These are phyloP conservation scores for Tricholoma furcatifolium DNA, from an alignment of 768 basidiomycete species.

Conservation along the genomic window DNA sequence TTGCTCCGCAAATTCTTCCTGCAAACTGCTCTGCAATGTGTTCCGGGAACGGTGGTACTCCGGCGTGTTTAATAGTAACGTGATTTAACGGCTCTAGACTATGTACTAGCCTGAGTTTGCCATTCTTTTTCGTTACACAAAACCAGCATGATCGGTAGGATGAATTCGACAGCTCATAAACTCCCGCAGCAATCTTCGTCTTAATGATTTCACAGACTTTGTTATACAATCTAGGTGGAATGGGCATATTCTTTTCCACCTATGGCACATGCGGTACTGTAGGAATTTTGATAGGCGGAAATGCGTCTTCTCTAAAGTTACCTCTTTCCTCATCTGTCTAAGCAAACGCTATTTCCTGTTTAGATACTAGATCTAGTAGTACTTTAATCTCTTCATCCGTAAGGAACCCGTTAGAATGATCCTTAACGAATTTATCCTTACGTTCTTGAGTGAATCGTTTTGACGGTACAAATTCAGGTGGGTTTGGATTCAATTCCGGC, in stretches of 20 bases:
- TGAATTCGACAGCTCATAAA: constrained; percentile 34
- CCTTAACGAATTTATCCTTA: neutral
- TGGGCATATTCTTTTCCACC: neutral
- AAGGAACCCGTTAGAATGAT: neutral
- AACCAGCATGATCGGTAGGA: constrained; percentile 38
- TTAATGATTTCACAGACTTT: constrained; percentile 29
- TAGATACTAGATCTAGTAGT: neutral
- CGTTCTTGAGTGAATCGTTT: neutral
- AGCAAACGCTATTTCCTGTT: neutral
- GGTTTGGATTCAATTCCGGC: neutral
- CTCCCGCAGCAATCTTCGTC: constrained; percentile 31
- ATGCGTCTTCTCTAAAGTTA: neutral
- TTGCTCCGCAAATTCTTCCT: too few relatives aligned
- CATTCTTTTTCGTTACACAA: constrained; percentile 29
- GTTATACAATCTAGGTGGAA: neutral
- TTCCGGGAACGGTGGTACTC: too few relatives aligned
- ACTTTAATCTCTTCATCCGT: neutral
- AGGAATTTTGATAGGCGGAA: neutral
- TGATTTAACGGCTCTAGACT: constrained; percentile 35
- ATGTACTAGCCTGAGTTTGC: constrained; percentile 32
- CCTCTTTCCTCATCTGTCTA: neutral
- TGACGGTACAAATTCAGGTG: neutral
- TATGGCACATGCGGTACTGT: neutral
- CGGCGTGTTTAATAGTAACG: constrained; percentile 33
- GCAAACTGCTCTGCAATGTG: too few relatives aligned